Base-by-base conservation (phyloP, 1,284 basidiomycete genomes). In the Ustilago sp. region DNA sequence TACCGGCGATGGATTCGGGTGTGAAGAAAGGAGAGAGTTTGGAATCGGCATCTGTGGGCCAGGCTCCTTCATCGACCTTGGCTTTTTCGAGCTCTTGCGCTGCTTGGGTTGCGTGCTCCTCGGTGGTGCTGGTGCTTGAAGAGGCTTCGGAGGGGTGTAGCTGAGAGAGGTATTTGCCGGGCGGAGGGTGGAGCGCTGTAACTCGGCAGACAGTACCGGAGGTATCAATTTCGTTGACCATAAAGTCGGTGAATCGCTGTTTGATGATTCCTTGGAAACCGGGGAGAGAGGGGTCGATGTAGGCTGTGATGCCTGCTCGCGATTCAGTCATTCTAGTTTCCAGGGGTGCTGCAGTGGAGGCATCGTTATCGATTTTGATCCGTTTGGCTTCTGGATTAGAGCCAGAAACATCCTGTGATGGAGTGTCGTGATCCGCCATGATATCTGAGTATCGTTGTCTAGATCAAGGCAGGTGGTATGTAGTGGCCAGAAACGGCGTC, bases 221-320 rank as follows among this genome's bases (percentile, higher is more conserved):
- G 11, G 35, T 59, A 12, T 77, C 68, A 32, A 84, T 74, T 53
- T 84, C 82, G 56, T 80, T 79, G 43, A 84, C 82, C 56, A 81
- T 67, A 53, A 84, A 84, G 51, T 84, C 82, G 55, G 81, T 72
- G 53, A 83, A 84, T 19, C 82, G 73, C 62, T 84, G 81, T 67
- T 84, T 84, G 77, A 84, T 83, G 74, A 84, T 81, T 28, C 77
- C 82, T 6, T 81, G 70, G 31, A 84, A 81, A 1, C 80, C 76
- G 9, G 70, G 74, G 9, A 80, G 59, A n/a, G 34, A 50, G 1
- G 78, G 47, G 55, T 79, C 68, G 54, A 83, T 67, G 63, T 80
- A 84, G 23, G 76, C 64, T 1, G 73, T 67, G 51, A 84, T 78
- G 2, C 82, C 82, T 3, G 75, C 82, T 3, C 67, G 54, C 6